These are phyloP conservation scores for Ziziphus jujuba DNA, from an alignment of 306 rosid genomes.

Conservation along the genomic window DNA sequence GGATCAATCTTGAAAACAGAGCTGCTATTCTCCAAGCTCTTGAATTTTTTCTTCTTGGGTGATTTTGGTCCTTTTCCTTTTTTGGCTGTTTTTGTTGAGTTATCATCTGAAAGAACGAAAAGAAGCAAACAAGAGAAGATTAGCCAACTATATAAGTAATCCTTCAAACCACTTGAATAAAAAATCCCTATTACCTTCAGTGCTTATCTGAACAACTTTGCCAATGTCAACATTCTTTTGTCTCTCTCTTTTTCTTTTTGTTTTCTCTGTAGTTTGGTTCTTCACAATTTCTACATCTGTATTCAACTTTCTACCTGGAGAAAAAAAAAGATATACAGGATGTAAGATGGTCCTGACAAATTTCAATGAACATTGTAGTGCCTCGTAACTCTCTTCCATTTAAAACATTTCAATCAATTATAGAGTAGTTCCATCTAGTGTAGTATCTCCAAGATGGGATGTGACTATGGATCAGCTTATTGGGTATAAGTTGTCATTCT, in stretches of 20 bases:
- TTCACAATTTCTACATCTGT: conserved; percentile 22
- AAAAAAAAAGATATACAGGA: not conserved
- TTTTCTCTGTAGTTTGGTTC: conserved; percentile 22
- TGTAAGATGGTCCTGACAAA: too few relatives aligned
- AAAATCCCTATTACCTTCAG: conserved; percentile 34
- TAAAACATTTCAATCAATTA: too few relatives aligned
- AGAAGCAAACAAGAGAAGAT: conserved; percentile 4
- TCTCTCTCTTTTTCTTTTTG: conserved; percentile 37
- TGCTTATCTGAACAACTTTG: conserved; percentile 12
- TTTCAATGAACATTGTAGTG: too few relatives aligned
- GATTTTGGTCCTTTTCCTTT: conserved; percentile 26
- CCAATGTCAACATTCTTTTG: conserved; percentile 26
- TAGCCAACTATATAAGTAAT: not conserved
- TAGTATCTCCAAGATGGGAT: too few relatives aligned
- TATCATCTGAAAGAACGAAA: conserved; percentile 35
- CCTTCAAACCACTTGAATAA: not conserved
- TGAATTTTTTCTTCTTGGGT: conserved; percentile 30
- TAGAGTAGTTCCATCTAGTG: too few relatives aligned
- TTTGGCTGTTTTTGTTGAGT: conserved; percentile 9
- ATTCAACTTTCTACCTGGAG: conserved; percentile 8
- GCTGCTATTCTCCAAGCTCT: conserved; percentile 25
- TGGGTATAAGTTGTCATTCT: too few relatives aligned
- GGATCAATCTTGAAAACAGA: conserved; percentile 15
- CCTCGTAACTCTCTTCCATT: too few relatives aligned
- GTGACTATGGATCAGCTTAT: too few relatives aligned